phyloP scores from a whole-genome alignment of 2,329 filamentous ascomycete genomes.

The Teratosphaeria zuluensis region DNA sequence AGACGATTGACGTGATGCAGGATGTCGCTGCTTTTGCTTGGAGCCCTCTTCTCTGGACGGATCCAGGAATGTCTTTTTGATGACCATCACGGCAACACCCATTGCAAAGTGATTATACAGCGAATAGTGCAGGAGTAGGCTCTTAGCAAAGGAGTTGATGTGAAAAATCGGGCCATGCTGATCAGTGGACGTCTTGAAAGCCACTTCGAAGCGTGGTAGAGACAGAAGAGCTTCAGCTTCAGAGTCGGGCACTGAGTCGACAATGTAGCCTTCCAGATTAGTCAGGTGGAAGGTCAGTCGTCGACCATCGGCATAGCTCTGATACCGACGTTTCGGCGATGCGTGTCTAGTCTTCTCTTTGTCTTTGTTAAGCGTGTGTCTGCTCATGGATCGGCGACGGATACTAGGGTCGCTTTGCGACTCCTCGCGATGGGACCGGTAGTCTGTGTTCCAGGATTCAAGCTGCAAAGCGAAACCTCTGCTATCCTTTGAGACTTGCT shows the following conservation, averaged over 20 bases:
- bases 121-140: slow-evolving; percentile 77
- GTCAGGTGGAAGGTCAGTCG: slow-evolving; percentile 70
- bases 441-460: slow-evolving; percentile 80
- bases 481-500: slow-evolving; percentile 69
- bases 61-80: slow-evolving; percentile 40
- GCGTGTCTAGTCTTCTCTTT: slow-evolving; percentile 1
- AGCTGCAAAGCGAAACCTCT: slow-evolving; percentile 78
- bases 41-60: slow-evolving; percentile 9
- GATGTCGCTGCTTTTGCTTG: slow-evolving; percentile 1
- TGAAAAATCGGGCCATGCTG: slow-evolving; percentile 81
- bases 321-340: slow-evolving; percentile 43
- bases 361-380: slow-evolving; percentile 42
- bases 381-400: slow-evolving; percentile 65
- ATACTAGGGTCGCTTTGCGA: slow-evolving; percentile 36
- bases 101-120: slow-evolving; percentile 87
- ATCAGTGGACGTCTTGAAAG: slow-evolving; percentile 76
- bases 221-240: slow-evolving; percentile 79
- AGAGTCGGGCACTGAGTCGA: slow-evolving; percentile 76
- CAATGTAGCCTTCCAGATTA: slow-evolving; percentile 79
- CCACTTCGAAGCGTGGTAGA: slow-evolving; percentile 77
- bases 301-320: slow-evolving; percentile 59
- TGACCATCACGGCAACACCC: slow-evolving; percentile 67
- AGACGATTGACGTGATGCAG: slow-evolving; percentile 7
- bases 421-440: slow-evolving; percentile 64
- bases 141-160: slow-evolving; percentile 69